Percentiles rank a stretch among this genome's conserved stretches.
These are phyloP conservation scores for Drechslerella dactyloides DNA, from an alignment of 2,329 filamentous ascomycete species.

Conservation along the genomic window DNA sequence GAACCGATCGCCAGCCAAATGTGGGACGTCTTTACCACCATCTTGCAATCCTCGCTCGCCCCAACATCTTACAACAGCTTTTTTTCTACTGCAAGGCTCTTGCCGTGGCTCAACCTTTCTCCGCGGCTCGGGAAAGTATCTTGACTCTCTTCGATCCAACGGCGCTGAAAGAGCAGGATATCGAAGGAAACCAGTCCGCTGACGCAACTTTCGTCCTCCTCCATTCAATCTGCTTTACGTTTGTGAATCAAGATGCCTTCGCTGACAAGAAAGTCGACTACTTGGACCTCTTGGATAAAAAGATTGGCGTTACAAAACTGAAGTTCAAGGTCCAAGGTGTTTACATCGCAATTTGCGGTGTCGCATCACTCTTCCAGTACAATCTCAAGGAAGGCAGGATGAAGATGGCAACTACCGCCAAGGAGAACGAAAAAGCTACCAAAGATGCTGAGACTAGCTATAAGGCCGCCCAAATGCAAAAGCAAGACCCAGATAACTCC, in stretches of 20 bases:
- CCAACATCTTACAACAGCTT: slow-evolving; percentile 72
- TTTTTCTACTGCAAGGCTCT: slow-evolving; percentile 76
- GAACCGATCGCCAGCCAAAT: slow-evolving; percentile 75
- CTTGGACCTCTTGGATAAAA: slow-evolving; percentile 63
- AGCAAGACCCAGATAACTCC: slow-evolving; percentile 15
- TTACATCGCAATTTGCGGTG: slow-evolving; percentile 54
- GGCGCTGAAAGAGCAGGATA: slow-evolving; percentile 58
- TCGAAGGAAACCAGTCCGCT: slow-evolving; percentile 59
- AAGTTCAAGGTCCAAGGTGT: slow-evolving; percentile 54
- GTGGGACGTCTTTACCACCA: slow-evolving; percentile 87
- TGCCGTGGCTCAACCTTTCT: slow-evolving; percentile 71
- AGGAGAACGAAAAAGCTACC: slow-evolving; percentile 42
- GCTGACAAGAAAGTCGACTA: slow-evolving; percentile 62
- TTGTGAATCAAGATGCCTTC: slow-evolving; percentile 62
- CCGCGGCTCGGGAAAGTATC: slow-evolving; percentile 72
- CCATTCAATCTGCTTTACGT: slow-evolving; percentile 70
- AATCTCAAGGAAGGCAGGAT: slow-evolving; percentile 44
- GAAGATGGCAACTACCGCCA: slow-evolving; percentile 31
- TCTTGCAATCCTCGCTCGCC: slow-evolving; percentile 76
- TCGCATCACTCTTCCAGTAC: slow-evolving; percentile 54
- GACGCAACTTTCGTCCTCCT: slow-evolving; percentile 69
- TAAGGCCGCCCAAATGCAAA: slow-evolving; percentile 12
- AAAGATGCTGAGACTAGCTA: slow-evolving; percentile 32
- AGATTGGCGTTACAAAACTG: slow-evolving; percentile 63
- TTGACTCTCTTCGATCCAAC: slow-evolving; percentile 72